Conservation (phyloP, 139 green algal genomes). For the Chlorella sp. region DNA sequence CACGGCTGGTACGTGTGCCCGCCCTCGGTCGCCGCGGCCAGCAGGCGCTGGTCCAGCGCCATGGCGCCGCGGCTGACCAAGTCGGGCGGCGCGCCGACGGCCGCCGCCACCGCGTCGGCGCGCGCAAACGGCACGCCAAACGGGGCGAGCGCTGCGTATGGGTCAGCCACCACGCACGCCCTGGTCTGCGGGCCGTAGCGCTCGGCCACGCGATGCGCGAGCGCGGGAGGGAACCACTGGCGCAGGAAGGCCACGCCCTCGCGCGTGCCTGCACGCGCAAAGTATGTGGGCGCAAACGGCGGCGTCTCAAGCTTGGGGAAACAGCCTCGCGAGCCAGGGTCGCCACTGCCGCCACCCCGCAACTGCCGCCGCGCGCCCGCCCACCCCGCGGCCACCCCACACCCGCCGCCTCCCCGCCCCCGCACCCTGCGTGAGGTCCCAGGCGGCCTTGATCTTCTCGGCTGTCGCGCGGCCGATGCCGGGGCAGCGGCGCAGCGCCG, state of each 20-base stretch:
- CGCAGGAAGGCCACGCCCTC: constrained; percentile 20
- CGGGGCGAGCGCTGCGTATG: constrained; percentile 20
- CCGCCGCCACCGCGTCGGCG: constrained; percentile 36
- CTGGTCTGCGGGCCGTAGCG: not conserved
- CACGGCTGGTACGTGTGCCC: constrained; percentile 59
- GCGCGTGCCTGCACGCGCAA: constrained; percentile 12
- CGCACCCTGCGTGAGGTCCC: constrained; percentile 34
- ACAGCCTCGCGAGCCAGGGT: too few species aligned
- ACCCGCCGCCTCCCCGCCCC: not conserved
- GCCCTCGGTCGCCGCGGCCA: constrained; percentile 12
- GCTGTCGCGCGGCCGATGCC: constrained; percentile 26
- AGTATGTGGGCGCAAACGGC: too few species aligned
- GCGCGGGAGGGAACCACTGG: constrained; percentile 20
- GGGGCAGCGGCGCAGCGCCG: constrained; percentile 10
- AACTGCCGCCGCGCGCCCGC: too few species aligned
- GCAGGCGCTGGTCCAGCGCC: constrained; percentile 41
- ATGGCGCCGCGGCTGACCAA: constrained; percentile 34
- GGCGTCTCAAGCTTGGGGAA: too few species aligned
- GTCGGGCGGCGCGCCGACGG: constrained; percentile 16
- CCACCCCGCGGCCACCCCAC: too few species aligned
- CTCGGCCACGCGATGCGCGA: constrained; percentile 30
- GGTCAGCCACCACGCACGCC: constrained; percentile 6
- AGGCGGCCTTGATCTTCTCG: constrained; percentile 34
- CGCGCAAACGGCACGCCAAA: constrained; percentile 23
- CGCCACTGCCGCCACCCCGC: too few species aligned